Evolutionary conservation across 352 stramenopile species (phyloP).

Genomic region (Elongisporangium undulatum): DNA sequence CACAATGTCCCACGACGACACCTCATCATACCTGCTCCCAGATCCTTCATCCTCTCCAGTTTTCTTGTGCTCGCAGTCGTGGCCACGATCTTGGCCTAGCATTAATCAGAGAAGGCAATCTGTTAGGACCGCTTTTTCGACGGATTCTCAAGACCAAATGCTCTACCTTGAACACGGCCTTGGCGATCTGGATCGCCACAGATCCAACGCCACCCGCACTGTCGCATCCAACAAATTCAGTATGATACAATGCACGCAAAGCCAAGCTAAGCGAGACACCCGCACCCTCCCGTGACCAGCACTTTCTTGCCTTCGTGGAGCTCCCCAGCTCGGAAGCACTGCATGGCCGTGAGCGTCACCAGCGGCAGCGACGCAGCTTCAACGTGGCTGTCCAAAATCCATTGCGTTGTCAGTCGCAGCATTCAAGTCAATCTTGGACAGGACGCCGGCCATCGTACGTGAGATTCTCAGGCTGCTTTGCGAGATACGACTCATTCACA

Average conservation of each 20-base stretch:
- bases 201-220: conserved; percentile 67
- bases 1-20: background rate
- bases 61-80: conserved; percentile 70
- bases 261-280: background rate
- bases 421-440: background rate
- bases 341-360: conserved; percentile 43
- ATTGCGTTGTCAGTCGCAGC: background rate
- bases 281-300: conserved; percentile 62
- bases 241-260: no score
- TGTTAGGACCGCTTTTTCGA: background rate
- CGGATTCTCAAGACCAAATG: background rate
- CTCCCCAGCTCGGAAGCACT: conserved; percentile 41
- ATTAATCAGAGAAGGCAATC: background rate
- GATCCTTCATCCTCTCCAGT: conserved; percentile 50
- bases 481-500: conserved; percentile 53
- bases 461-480: conserved; percentile 63
- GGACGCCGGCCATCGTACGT: conserved; percentile 19
- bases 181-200: conserved; percentile 72
- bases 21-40: conserved; percentile 45
- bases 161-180: conserved; percentile 63
- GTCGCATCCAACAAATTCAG: background rate
- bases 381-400: conserved; percentile 27
- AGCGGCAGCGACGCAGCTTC: conserved; percentile 67
- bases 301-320: conserved; percentile 65
- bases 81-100: conserved; percentile 52